Percentiles rank a stretch among this genome's conserved stretches.
phyloP scores from a whole-genome alignment of 352 stramenopile species.

The Phytophthora vignae region DNA sequence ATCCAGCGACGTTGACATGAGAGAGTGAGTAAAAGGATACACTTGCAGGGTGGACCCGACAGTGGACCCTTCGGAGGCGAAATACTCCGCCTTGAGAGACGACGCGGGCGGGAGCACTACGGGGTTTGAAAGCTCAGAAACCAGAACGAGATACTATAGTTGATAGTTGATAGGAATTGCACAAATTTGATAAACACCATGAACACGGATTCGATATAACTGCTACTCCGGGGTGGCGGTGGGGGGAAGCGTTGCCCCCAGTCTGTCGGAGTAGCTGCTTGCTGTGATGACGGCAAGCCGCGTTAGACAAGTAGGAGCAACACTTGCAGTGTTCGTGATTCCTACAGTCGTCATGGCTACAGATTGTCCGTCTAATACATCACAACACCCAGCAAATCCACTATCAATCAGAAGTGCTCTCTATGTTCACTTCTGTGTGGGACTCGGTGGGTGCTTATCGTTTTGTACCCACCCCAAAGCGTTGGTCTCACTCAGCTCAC shows the following conservation, averaged over 20 bases:
- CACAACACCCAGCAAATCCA: slow-evolving; percentile 23
- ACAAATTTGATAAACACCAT: slow-evolving; percentile 2
- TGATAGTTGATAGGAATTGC: slow-evolving; percentile 5
- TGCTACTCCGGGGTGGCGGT: neutral
- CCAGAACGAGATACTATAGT: neutral
- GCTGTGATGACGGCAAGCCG: too few species aligned
- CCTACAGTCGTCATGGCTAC: slow-evolving; percentile 28
- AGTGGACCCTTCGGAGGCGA: neutral
- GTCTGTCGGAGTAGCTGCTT: too few species aligned
- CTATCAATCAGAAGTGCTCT: slow-evolving; percentile 26
- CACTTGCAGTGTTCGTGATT: slow-evolving; percentile 2
- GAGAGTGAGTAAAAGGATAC: slow-evolving; percentile 16
- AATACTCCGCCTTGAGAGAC: neutral
- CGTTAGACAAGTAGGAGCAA: too few species aligned
- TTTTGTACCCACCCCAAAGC: slow-evolving; percentile 21
- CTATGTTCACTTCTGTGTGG: slow-evolving; percentile 17
- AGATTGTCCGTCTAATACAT: slow-evolving; percentile 21
- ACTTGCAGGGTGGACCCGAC: neutral
- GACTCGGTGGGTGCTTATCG: slow-evolving; percentile 10
- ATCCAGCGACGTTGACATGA: slow-evolving; percentile 35
- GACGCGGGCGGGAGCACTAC: neutral
- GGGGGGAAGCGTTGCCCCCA: too few species aligned
- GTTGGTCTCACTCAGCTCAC: neutral
- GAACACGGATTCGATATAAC: neutral
- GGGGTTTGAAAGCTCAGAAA: neutral